These are phyloP conservation scores for Eimeria mitis DNA, from an alignment of 169 alveolate species.

Conservation along the genomic window DNA sequence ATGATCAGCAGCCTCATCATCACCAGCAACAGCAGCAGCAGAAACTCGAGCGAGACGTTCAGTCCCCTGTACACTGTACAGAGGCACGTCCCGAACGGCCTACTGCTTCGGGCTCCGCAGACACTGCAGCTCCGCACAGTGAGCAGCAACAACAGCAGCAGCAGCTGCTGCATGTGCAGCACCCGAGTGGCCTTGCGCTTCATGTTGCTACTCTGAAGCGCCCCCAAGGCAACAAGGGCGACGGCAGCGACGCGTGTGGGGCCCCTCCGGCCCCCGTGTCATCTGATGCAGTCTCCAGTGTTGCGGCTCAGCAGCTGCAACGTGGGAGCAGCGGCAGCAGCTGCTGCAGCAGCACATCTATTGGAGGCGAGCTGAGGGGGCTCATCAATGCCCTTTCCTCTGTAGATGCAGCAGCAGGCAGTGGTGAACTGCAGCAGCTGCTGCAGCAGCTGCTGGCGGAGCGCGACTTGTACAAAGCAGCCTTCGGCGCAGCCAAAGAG, in stretches of 20 bases:
- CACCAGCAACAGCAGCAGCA: slow-evolving; percentile 16
- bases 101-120: background rate
- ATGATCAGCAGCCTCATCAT: background rate
- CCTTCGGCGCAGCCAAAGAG: slow-evolving; percentile 78
- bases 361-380: slow-evolving; percentile 71
- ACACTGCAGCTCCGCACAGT: background rate
- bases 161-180: slow-evolving; percentile 18
- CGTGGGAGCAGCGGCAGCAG: slow-evolving; percentile 69
- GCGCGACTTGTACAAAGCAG: slow-evolving; percentile 76
- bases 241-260: slow-evolving; percentile 5
- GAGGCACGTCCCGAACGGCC: slow-evolving; percentile 10
- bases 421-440: slow-evolving; percentile 62
- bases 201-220: background rate
- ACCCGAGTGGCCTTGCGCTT: background rate
- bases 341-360: slow-evolving; percentile 71
- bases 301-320: slow-evolving; percentile 33
- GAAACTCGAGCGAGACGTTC: background rate
- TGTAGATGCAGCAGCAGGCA: slow-evolving; percentile 44
- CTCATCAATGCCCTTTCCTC: slow-evolving; percentile 59
- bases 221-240: background rate
- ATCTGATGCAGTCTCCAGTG: slow-evolving; percentile 15
- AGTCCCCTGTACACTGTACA: background rate
- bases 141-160: slow-evolving; percentile 41
- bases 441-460: slow-evolving; percentile 73
- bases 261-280: background rate